Evolutionary conservation across 2,329 filamentous ascomycete genomes (phyloP), one percentile per base, ranked within the genome.

Genomic region (Xylariaceae sp.): DNA sequence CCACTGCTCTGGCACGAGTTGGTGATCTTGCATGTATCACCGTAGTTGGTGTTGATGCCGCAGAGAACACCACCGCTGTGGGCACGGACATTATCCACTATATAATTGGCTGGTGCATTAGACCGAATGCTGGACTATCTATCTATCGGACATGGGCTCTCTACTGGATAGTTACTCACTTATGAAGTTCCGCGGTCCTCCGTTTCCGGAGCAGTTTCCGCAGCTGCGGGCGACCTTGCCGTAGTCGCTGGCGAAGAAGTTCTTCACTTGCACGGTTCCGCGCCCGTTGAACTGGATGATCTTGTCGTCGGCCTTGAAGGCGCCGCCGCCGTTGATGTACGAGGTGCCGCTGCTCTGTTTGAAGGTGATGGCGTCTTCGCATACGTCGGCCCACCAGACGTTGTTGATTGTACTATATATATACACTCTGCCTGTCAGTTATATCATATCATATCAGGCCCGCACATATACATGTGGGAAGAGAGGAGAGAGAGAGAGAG

Each of bases 11-110:
- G 54, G 48, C 60, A 63, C 12, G 62, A 62, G 45, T 67, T 66
- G 40, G 59, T 63, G 44, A 70, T 61, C 6, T 54, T 62, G 34
- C 65, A 65, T 1, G 63, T 68, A 47, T 71, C 67, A 24, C 68
- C 69, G 47, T 67, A 73, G 64, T 73, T 74, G 41, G 61, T 61
- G 61, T 73, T 73, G 56, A 73, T 71, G 33, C 69, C 68, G 46
- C 62, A 66, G 21, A 70, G 60, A 12, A 61, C 58, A 36, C 60
- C 53, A 42, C 70, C 70, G 40, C 61, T 56, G 33, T 58, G 54
- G 44, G 64, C 63, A 30, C 60, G 61, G 43, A 68, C 58, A 50
- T 65, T 65, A 52, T 67, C 57, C 40, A 73, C 41, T 44, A 24
- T 36, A 3, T 8, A 7, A 5, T 15, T 29, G 19, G 38, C 34